Evolutionary conservation across 371 early-diverging fungal species (phyloP), one percentile per base, ranked within the genome.

Genomic region (Mucor indicus): DNA sequence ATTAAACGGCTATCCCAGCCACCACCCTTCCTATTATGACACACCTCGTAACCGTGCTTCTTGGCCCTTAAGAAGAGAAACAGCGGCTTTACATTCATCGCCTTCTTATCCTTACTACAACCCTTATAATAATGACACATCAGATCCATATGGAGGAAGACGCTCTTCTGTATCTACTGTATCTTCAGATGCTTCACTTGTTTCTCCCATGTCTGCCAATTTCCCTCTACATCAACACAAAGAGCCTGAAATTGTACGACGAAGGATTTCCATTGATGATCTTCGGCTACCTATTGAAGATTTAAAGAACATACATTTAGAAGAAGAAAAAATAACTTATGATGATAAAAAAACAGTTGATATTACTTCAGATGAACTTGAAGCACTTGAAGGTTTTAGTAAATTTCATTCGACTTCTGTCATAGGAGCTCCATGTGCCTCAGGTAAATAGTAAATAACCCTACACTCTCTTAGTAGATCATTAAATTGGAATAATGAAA

Each of bases 331-430:
- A n/a, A 37, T 46, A 29, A 27, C 43, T 15, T 15, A 33, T 9
- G 15, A 33, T 13, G 4, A 33, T 11, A 9, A 13, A 33, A 9
- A 33, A 13, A 40, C 57, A 10, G 55, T 65, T 4, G 69, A 68
- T 53, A 63, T 72, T 4, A 69, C 69, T 0, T 24, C 56, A 8
- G 74, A 69, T 30, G 74, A 74, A 47, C 70, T 62, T 38, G 70
- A 74, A 44, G 74, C 74, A 17, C 44, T 74, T 8, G 59, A 74
- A 62, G 74, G 70, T 1, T 60, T 74, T 46, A 61, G 67, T 10
- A 59, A 59, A 23, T 67, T 72, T 25, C 55, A 48, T 38, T 35
- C 53, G 3, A 38, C 30, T 13, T 33, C 53, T 15, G 35, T 33
- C 13, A 46, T 43, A n/a, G 44, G 44, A 17, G 23, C 46, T 22